Evolutionary conservation across 106 monocot genomes (phyloP).

Genomic region (Acanthochlamys bracteata): DNA sequence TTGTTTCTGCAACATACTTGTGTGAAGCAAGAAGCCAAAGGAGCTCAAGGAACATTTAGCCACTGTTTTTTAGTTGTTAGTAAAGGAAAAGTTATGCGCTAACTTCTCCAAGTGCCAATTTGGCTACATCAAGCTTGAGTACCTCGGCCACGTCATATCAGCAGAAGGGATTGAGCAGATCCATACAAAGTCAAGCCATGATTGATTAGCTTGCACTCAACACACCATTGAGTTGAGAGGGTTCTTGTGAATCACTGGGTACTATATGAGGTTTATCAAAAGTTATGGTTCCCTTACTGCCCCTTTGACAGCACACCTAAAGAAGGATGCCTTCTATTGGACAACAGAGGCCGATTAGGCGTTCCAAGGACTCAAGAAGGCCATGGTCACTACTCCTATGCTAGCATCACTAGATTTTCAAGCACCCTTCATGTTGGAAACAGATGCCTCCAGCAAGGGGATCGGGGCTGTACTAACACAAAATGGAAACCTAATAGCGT

Average conservation of each 20-base stretch:
- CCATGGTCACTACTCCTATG: not conserved
- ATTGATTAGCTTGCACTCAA: too few species aligned
- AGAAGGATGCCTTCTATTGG: not conserved
- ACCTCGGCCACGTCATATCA: constrained; percentile 1
- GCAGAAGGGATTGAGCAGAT: too few species aligned
- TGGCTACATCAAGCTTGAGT: not conserved
- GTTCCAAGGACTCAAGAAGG: too few species aligned
- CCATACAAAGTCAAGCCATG: too few species aligned
- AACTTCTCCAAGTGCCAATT: not conserved
- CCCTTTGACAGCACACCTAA: not conserved
- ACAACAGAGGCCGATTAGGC: not conserved
- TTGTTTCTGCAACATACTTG: not conserved
- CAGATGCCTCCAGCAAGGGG: not conserved
- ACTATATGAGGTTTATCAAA: not conserved
- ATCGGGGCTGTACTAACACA: not conserved
- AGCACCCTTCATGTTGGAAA: not conserved
- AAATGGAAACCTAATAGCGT: not conserved
- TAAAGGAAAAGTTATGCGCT: not conserved
- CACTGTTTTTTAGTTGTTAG: not conserved
- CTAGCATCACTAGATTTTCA: not conserved
- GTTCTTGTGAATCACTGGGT: not conserved
- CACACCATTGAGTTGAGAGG: not conserved
- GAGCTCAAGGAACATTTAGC: not conserved
- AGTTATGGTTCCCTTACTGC: not conserved
- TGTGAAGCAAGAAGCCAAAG: not conserved